Base-by-base conservation (phyloP, 2,329 filamentous ascomycete genomes). In the Fusarium euwallaceae region DNA sequence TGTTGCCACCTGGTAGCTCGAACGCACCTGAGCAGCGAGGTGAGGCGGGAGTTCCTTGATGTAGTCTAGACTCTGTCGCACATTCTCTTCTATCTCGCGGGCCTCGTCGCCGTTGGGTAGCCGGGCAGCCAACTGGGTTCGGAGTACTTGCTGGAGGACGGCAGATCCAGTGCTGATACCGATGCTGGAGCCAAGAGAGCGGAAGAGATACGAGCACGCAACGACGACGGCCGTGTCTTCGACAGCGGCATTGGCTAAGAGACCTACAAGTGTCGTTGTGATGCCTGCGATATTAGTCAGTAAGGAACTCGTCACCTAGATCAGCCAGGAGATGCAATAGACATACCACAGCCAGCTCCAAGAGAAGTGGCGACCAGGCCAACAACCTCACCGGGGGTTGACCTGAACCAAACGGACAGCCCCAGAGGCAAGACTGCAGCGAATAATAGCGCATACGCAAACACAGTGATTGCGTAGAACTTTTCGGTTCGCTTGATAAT, bases 191-290 rank as follows among this genome's bases (percentile, higher is more conserved):
- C 93, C 94, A 1, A 95, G 86, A 1, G 92, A 92, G 43, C 94
- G 91, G 86, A 96, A 96, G 27, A 96, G 89, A 82, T 96, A 96
- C 22, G 91, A 93, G 81, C 93, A 95, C 9, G 94, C 94, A 17
- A 94, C 93, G 5, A 92, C 92, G 2, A 95, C 89, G 2, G 94
- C 93, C 71, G 93, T 91, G 74, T 95, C 93, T 51, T 90, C 87
- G 4, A 87, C 85, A 1, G 88, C 84, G 0, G 92, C 89, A 78
- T 95, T 94, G 36, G 93, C 91, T 72, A 95, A 90, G 41, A 95
- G 85, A 2, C 88, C 92, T 56, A 95, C 91, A 37, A 95, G 87
- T 0, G 92, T 92, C 0, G 92, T 92, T 0, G 93, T 95, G 41
- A 94, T 89, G 7, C 91, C 92, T 76, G 88, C 16, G 58, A 20